These are phyloP conservation scores for Lipomyces starkeyi DNA, from an alignment of 805 yeast genomes.

Conservation along the genomic window DNA sequence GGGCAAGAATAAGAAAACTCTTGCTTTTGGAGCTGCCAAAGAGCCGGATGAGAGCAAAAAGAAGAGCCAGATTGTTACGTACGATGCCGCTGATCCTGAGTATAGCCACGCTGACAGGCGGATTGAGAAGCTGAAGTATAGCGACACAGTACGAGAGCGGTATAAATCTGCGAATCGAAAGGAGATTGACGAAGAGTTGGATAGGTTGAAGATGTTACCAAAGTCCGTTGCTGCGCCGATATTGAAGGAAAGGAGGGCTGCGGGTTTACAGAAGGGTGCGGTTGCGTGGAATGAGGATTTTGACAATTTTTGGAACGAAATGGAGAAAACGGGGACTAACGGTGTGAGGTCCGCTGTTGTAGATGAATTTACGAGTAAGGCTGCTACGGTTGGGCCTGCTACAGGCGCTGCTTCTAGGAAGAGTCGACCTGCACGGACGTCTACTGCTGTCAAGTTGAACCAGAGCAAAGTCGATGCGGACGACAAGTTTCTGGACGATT, in stretches of 20 bases:
- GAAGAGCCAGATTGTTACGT: slow-evolving; percentile 13
- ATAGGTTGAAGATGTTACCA: slow-evolving; percentile 31
- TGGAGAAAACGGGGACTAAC: slow-evolving; percentile 12
- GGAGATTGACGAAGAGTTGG: slow-evolving; percentile 30
- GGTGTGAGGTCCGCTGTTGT: slow-evolving; percentile 1
- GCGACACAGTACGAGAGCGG: slow-evolving; percentile 28
- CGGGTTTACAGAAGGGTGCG: not conserved
- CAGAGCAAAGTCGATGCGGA: slow-evolving; percentile 9
- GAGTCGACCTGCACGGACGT: not conserved
- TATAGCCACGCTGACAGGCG: slow-evolving; percentile 25
- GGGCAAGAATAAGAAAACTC: not conserved
- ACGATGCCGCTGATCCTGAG: slow-evolving; percentile 27
- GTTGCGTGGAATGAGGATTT: slow-evolving; percentile 12
- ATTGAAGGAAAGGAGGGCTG: slow-evolving; percentile 12
- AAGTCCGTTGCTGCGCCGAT: slow-evolving; percentile 24
- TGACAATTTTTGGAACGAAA: slow-evolving; percentile 32
- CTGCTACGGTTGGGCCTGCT: not conserved
- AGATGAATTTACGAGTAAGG: slow-evolving; percentile 5
- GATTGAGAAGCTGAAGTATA: slow-evolving; percentile 25
- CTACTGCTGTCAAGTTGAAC: slow-evolving; percentile 3
- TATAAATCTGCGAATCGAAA: slow-evolving; percentile 17
- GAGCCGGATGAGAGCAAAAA: slow-evolving; percentile 1
- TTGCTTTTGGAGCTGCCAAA: not conserved
- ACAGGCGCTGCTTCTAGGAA: not conserved
- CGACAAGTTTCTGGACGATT: slow-evolving; percentile 31